These are phyloP conservation scores for Aurantiochytrium sp. DNA, from an alignment of 108 stramenopile species.

Conservation along the genomic window DNA sequence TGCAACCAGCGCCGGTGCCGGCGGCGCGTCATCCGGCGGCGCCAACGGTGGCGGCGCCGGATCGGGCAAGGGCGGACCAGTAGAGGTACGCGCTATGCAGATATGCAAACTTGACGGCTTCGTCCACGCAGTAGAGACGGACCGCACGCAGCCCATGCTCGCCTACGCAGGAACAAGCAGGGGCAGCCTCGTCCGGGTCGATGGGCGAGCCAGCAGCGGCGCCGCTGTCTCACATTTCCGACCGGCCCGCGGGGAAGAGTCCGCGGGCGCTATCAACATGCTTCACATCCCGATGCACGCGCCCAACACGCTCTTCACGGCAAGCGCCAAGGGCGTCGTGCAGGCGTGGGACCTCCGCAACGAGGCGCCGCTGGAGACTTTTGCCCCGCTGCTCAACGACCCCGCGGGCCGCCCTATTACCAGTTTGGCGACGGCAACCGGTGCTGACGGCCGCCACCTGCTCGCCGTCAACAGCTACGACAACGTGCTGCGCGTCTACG, in stretches of 20 bases:
- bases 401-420: not conserved
- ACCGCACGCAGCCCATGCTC: not conserved
- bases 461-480: conserved; percentile 8
- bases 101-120: not conserved
- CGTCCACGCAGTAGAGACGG: not conserved
- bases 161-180: not conserved
- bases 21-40: too few species aligned
- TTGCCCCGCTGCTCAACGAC: not conserved
- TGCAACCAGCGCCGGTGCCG: too few species aligned
- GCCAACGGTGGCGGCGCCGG: too few species aligned
- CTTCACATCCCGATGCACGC: not conserved
- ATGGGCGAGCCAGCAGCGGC: not conserved
- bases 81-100: not conserved
- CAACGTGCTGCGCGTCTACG: not conserved
- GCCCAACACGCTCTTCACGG: not conserved
- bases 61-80: too few species aligned
- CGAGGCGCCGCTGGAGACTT: not conserved
- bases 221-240: not conserved
- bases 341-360: not conserved
- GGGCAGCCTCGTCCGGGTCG: not conserved
- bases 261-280: not conserved
- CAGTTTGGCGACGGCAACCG: not conserved
- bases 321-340: not conserved
- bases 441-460: not conserved
- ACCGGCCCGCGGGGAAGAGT: not conserved